Percentiles rank a stretch among this genome's conserved stretches.
Evolutionary conservation across 106 monocot species (phyloP).

Genomic region (Posidonia australis): DNA sequence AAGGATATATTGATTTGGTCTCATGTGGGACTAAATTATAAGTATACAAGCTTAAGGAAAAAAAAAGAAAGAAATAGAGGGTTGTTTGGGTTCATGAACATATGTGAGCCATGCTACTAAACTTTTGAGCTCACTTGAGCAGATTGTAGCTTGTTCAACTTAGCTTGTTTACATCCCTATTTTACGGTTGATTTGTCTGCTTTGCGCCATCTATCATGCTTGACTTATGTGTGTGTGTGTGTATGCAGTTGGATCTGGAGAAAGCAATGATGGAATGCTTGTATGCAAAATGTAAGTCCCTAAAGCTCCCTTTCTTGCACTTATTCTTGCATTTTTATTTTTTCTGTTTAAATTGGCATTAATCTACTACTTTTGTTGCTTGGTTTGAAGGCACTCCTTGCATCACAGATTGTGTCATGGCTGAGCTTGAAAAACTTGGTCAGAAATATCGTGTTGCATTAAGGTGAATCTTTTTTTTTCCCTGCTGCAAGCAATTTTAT

Average conservation of each 20-base stretch:
- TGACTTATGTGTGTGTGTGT: background rate
- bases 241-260: constrained; percentile 78
- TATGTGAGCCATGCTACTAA: too few relatives aligned
- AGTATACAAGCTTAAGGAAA: too few relatives aligned
- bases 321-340: constrained; percentile 1
- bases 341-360: constrained; percentile 2
- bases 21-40: too few relatives aligned
- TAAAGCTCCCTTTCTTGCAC: background rate
- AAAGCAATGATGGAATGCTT: constrained; percentile 99
- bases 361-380: background rate
- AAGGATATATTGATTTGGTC: too few relatives aligned
- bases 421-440: constrained; percentile 96
- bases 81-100: too few relatives aligned
- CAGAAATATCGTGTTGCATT: constrained; percentile 97
- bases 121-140: too few relatives aligned
- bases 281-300: constrained; percentile 86
- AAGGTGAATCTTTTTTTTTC: constrained; percentile 45
- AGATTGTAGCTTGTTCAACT: too few relatives aligned
- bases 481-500: background rate
- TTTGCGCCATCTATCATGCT: background rate
- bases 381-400: constrained; percentile 75
- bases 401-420: constrained; percentile 98
- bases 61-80: too few relatives aligned
- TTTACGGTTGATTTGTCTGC: background rate
- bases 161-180: too few relatives aligned